Evolutionary conservation across 108 stramenopile species (phyloP).

Genomic region (Epipyxis sp.): DNA sequence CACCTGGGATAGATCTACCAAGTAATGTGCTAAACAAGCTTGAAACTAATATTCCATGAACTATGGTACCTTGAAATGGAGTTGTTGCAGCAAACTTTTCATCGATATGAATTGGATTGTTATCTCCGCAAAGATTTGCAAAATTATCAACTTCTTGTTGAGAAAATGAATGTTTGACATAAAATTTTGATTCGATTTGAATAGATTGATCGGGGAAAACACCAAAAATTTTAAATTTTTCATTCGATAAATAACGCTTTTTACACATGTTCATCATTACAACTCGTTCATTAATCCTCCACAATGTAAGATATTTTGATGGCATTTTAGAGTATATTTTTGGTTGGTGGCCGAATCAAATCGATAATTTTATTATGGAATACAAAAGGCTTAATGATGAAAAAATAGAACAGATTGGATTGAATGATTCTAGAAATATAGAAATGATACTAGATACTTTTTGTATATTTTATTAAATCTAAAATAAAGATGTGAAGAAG

Average conservation of each 20-base stretch:
- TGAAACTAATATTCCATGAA: conserved; percentile 27
- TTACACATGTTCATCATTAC: too few species aligned
- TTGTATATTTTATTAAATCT: too few species aligned
- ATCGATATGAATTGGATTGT: conserved; percentile 20
- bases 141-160: conserved; percentile 12
- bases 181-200: not conserved
- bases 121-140: conserved; percentile 12
- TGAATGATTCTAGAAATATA: too few species aligned
- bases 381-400: too few species aligned
- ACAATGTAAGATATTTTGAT: too few species aligned
- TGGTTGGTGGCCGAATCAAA: too few species aligned
- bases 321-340: too few species aligned
- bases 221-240: not conserved
- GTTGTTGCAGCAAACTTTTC: not conserved
- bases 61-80: conserved; percentile 21
- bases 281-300: too few species aligned
- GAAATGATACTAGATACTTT: too few species aligned
- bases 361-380: too few species aligned
- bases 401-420: too few species aligned
- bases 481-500: too few species aligned
- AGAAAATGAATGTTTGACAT: not conserved
- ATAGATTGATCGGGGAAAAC: not conserved
- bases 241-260: not conserved
- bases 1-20: conserved; percentile 19
- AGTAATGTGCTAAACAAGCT: conserved; percentile 19